These are phyloP conservation scores for Taxillus chinensis DNA, from an alignment of 164 flowering plant species.

Conservation along the genomic window DNA sequence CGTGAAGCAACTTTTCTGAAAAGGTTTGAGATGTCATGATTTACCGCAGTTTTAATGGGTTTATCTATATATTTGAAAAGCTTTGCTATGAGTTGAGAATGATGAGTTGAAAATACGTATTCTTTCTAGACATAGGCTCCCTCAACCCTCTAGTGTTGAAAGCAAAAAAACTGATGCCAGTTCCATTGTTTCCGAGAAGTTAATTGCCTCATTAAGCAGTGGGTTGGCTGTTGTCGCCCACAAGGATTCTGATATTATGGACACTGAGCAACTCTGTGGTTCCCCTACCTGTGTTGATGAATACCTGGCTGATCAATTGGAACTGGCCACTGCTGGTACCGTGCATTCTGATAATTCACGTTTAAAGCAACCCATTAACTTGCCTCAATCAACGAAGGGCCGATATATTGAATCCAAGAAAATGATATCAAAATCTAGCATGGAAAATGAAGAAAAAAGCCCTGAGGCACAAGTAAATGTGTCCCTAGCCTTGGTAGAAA, in stretches of 20 bases:
- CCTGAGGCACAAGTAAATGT: slow-evolving; percentile 1
- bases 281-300: slow-evolving; percentile 28
- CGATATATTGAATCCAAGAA: slow-evolving; percentile 9
- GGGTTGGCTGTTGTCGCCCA: slow-evolving; percentile 9
- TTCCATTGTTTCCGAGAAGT: slow-evolving; percentile 8
- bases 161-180: slow-evolving; percentile 4
- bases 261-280: slow-evolving; percentile 13
- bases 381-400: slow-evolving; percentile 7
- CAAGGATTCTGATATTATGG: slow-evolving; percentile 12
- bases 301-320: slow-evolving; percentile 30
- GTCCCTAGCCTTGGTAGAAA: slow-evolving; percentile 6
- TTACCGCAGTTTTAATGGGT: background rate
- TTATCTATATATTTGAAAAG: background rate
- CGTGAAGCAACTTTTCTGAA: slow-evolving; percentile 18
- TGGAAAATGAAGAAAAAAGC: slow-evolving; percentile 4
- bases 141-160: slow-evolving; percentile 12
- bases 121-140: slow-evolving; percentile 19
- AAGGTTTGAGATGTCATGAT: slow-evolving; percentile 17
- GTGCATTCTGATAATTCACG: slow-evolving; percentile 6
- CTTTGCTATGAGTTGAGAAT: slow-evolving; percentile 2
- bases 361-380: slow-evolving; percentile 14
- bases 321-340: slow-evolving; percentile 15
- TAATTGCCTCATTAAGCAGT: background rate
- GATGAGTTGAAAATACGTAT: background rate
- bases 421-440: background rate